These are phyloP conservation scores for Fusarium pseudocircinatum DNA, from an alignment of 2,329 filamentous ascomycete genomes.

Conservation along the genomic window DNA sequence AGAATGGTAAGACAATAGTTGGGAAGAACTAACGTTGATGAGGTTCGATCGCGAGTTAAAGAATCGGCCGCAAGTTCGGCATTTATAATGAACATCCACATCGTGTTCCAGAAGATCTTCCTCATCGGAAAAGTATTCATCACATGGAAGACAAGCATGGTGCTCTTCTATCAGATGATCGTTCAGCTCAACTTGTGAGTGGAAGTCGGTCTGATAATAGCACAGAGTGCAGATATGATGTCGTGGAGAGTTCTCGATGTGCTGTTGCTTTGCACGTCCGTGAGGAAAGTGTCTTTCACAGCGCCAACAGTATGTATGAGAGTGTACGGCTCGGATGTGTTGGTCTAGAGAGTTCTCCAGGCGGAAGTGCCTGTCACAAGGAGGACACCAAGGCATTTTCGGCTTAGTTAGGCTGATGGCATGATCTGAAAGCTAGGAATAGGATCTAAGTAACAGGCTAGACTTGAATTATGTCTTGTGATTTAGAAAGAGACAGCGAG, in stretches of 20 bases:
- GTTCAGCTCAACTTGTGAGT: neutral
- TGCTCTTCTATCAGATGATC: neutral
- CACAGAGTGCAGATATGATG: slow-evolving; percentile 1
- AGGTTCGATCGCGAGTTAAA: slow-evolving; percentile 21
- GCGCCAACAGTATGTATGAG: slow-evolving; percentile 9
- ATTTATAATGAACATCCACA: slow-evolving; percentile 20
- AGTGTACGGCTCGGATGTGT: neutral
- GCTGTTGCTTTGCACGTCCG: neutral
- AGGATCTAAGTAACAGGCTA: too few species aligned
- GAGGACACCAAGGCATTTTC: neutral
- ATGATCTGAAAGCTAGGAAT: neutral
- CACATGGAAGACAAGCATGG: neutral
- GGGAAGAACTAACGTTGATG: slow-evolving; percentile 9
- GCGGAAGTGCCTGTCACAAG: neutral
- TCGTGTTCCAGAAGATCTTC: slow-evolving; percentile 5
- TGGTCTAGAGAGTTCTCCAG: neutral
- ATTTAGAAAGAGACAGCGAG: neutral
- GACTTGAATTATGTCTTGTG: too few species aligned
- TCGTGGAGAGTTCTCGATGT: neutral
- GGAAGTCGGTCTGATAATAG: neutral
- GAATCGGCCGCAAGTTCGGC: slow-evolving; percentile 7
- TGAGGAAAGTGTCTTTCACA: slow-evolving; percentile 7
- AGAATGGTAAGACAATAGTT: too few species aligned
- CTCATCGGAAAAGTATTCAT: neutral
- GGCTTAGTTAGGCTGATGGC: neutral